Base-by-base conservation (phyloP, 2,329 filamentous ascomycete genomes). In the Zarea fungicola region DNA sequence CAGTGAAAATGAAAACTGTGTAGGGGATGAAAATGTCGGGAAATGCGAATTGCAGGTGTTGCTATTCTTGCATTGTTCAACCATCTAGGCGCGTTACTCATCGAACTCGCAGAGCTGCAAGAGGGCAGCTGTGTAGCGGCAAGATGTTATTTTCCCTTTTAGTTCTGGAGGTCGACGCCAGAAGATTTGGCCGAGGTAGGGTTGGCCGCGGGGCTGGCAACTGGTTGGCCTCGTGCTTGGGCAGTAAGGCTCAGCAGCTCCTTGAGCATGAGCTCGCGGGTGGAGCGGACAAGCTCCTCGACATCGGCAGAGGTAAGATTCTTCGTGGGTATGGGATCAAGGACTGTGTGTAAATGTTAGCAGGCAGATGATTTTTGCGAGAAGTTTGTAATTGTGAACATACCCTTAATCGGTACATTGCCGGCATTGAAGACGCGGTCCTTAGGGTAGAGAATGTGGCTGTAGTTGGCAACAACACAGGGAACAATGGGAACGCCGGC, bases 401-500 rank as follows among this genome's bases (percentile, higher is more conserved):
- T 65, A 88, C 87, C 82, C 72, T 87, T 90, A 53, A 90, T 74
- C 11, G 87, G 87, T 52, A 97, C 83, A 36, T 68, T 75, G 36
- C 87, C 87, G 1, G 80, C 67, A 37, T 78, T 81, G 62, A 92
- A 92, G 34, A 80, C 72, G 57, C 80, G 63, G 37, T 74, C 73
- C 68, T 83, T 83, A 57, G 83, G 67, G 59, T 81, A 82, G 55
- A 91, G 69, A 28, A 91, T 63, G 62, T 89, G 80, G 58, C 84
- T 84, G 66, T 92, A 92, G 69, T 90, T 91, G 63, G 87, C 86
- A 25, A 82, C 80, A 40, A 90, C 85, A 29, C 95, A 78, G 0
- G 93, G 93, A 4, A 99, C 85, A 59, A 99, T 88, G 22, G 91
- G 91, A 6, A 96, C 93, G 56, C 89, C 87, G 2, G 92, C 92